Percentiles rank a stretch among this genome's conserved stretches.
These are phyloP conservation scores for Podila epicladia DNA, from an alignment of 192 early-diverging fungal species.

Conservation along the genomic window DNA sequence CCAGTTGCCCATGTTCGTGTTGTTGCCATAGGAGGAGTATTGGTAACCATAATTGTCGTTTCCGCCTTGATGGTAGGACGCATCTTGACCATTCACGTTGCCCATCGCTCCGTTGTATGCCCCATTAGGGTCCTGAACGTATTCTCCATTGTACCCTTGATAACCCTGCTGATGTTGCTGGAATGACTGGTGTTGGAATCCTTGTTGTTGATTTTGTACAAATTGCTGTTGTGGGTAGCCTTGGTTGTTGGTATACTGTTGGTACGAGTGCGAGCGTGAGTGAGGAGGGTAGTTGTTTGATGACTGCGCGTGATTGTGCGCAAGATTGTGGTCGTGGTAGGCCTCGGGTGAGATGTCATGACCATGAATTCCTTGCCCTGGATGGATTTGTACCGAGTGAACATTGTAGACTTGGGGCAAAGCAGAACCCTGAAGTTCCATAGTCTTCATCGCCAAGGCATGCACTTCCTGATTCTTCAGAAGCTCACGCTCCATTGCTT, in stretches of 20 bases:
- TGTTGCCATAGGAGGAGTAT: background rate
- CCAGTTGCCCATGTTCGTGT: slow-evolving; percentile 6
- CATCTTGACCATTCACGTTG: slow-evolving; percentile 1
- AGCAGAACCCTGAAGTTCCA: slow-evolving; percentile 24
- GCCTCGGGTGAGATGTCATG: slow-evolving; percentile 9
- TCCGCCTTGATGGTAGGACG: slow-evolving; percentile 1
- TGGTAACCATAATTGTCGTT: slow-evolving; percentile 2
- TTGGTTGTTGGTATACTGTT: slow-evolving; percentile 5
- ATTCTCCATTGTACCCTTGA: slow-evolving; percentile 10
- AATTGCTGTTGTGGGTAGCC: slow-evolving; percentile 5
- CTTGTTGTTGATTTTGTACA: slow-evolving; percentile 1
- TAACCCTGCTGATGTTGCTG: slow-evolving; percentile 22
- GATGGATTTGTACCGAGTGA: slow-evolving; percentile 7
- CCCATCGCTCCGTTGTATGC: background rate
- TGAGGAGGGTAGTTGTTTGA: slow-evolving; percentile 13
- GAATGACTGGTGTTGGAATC: background rate
- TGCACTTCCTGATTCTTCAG: slow-evolving; percentile 11
- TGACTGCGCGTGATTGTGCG: background rate
- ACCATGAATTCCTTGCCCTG: background rate
- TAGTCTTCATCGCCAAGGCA: slow-evolving; percentile 15
- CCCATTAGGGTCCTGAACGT: background rate
- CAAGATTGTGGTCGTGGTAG: slow-evolving; percentile 2
- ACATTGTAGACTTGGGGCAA: slow-evolving; percentile 13
- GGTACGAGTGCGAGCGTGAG: slow-evolving; percentile 1
- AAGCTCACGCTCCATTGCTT: slow-evolving; percentile 31